Percentiles rank a stretch among this genome's conserved stretches.
Evolutionary conservation across 2,329 filamentous ascomycete species (phyloP).

Genomic region (Emmonsiellopsis sp.): DNA sequence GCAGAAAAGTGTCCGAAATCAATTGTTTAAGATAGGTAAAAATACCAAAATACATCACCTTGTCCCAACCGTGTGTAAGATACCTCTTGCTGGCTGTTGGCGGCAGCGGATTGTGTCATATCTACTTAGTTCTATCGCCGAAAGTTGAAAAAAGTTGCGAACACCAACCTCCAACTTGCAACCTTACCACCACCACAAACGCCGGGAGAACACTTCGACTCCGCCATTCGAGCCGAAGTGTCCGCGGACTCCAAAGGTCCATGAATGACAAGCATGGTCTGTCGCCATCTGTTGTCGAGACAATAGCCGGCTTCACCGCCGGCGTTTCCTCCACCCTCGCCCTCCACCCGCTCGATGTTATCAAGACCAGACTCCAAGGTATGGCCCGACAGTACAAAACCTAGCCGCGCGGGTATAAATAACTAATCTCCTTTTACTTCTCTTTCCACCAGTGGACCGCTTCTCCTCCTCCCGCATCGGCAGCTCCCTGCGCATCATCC

Average conservation of each 20-base stretch:
- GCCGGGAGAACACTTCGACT: neutral
- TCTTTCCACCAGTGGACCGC: conserved; percentile 43
- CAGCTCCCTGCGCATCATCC: conserved; percentile 44
- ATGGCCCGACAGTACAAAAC: conserved; percentile 17
- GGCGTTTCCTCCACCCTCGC: conserved; percentile 77
- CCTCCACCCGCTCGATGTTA: conserved; percentile 85
- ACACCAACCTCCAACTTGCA: neutral
- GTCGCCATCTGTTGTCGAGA: conserved; percentile 73
- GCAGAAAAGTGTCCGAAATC: too few relatives aligned
- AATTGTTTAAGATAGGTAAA: too few relatives aligned
- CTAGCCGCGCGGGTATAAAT: conserved; percentile 18
- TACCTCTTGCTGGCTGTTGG: too few relatives aligned
- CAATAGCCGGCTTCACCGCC: conserved; percentile 79
- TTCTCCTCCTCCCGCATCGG: conserved; percentile 38
- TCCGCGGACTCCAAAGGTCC: conserved; percentile 16
- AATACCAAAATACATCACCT: too few relatives aligned
- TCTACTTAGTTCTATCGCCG: too few relatives aligned
- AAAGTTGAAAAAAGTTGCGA: neutral
- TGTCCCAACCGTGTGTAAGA: too few relatives aligned
- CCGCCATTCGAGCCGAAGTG: neutral
- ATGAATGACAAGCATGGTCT: conserved; percentile 46
- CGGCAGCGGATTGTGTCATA: too few relatives aligned
- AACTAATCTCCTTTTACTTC: neutral
- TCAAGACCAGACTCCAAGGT: conserved; percentile 95
- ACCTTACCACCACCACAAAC: neutral